These are phyloP conservation scores for Pilobolus umbonatus DNA, from an alignment of 192 early-diverging fungal genomes.

Conservation along the genomic window DNA sequence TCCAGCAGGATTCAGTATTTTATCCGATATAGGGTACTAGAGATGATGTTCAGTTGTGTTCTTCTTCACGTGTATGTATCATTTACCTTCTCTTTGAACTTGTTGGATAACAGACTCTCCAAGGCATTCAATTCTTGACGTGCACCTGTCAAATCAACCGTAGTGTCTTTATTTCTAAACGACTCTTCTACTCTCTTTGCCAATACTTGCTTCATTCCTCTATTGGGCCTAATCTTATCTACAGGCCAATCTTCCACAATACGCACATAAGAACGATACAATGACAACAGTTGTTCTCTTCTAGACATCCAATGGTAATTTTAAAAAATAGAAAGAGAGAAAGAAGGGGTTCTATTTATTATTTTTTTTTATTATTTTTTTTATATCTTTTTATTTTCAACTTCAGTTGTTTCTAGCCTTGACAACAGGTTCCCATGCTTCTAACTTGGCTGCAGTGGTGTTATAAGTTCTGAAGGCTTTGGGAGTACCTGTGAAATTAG, in stretches of 20 bases:
- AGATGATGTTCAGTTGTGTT: neutral
- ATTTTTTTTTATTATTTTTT: neutral
- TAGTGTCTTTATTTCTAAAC: conserved; percentile 31
- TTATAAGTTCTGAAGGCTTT: conserved; percentile 55
- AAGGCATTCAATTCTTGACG: conserved; percentile 42
- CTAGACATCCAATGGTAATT: neutral
- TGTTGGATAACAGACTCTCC: conserved; percentile 40
- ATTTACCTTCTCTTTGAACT: conserved; percentile 49
- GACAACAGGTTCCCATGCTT: conserved; percentile 52
- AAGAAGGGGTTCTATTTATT: neutral
- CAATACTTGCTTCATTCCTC: conserved; percentile 63
- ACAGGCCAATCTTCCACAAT: conserved; percentile 58
- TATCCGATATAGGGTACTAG: conserved; percentile 53
- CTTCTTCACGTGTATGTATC: neutral
- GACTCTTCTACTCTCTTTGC: conserved; percentile 42
- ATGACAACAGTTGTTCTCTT: conserved; percentile 23
- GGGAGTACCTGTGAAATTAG: conserved; percentile 29
- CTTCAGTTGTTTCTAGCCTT: conserved; percentile 20
- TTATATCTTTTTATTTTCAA: neutral
- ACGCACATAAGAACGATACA: conserved; percentile 59
- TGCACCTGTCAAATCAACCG: conserved; percentile 31
- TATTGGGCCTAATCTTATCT: conserved; percentile 63
- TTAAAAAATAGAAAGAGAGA: neutral
- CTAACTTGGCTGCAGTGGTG: conserved; percentile 51
- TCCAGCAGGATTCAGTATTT: conserved; percentile 46